phyloP scores from a whole-genome alignment of 768 basidiomycete species.

The Boletus rufocinnamomeus region DNA sequence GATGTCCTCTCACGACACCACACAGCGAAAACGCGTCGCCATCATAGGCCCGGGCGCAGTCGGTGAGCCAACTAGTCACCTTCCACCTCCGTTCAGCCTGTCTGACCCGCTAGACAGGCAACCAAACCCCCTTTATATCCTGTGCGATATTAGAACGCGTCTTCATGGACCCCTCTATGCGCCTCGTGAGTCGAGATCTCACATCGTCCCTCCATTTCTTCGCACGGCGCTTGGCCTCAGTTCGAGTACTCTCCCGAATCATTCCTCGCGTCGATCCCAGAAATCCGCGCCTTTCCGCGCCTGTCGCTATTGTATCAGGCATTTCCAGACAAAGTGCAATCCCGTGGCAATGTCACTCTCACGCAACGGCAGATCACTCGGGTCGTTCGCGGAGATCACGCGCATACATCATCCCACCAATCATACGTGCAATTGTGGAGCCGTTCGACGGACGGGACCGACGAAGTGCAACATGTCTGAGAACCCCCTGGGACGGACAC shows the following conservation, averaged over 20 bases:
- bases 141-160: neutral
- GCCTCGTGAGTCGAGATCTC: slow-evolving; percentile 1
- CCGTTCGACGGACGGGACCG: neutral
- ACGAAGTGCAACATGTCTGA: neutral
- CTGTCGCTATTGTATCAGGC: slow-evolving; percentile 6
- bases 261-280: slow-evolving; percentile 14
- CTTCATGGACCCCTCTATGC: slow-evolving; percentile 3
- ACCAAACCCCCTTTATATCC: slow-evolving; percentile 2
- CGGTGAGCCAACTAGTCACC: neutral
- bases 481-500: slow-evolving; percentile 1
- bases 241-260: slow-evolving; percentile 12
- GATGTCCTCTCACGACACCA: neutral
- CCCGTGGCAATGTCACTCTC: neutral
- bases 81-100: neutral
- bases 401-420: neutral
- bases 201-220: neutral
- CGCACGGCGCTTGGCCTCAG: neutral
- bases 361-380: neutral
- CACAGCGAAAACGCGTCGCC: neutral
- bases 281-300: slow-evolving; percentile 9
- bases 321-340: slow-evolving; percentile 3
- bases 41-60: neutral
- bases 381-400: neutral
- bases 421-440: slow-evolving; percentile 5
- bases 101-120: neutral